Evolutionary conservation across 2,329 filamentous ascomycete species (phyloP).

Genomic region (Verticillium dahliae): DNA sequence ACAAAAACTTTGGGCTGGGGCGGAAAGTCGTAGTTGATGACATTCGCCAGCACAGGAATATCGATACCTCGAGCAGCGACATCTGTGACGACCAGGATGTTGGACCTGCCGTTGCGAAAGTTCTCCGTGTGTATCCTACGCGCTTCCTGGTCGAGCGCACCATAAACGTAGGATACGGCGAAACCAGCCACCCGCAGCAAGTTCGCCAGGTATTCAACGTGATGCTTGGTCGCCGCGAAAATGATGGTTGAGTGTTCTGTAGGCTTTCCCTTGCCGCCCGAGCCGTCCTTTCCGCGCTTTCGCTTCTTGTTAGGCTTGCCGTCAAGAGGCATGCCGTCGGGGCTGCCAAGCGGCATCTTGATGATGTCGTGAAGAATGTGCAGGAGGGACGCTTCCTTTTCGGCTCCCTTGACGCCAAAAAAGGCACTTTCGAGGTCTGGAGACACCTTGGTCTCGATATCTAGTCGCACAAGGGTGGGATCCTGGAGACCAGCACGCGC

Average conservation of each 20-base stretch:
- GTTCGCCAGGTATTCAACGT: constrained; percentile 85
- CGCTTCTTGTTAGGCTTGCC: constrained; percentile 59
- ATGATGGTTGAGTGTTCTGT: constrained; percentile 91
- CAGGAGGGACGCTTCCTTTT: constrained; percentile 88
- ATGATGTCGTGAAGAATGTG: constrained; percentile 89
- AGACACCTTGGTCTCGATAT: constrained; percentile 93
- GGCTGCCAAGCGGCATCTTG: constrained; percentile 71
- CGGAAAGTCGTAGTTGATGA: constrained; percentile 98
- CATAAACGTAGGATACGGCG: constrained; percentile 89
- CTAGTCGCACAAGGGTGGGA: constrained; percentile 80
- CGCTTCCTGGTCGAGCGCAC: constrained; percentile 88
- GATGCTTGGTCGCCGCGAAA: constrained; percentile 92
- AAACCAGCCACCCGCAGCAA: constrained; percentile 80
- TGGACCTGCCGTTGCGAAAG: constrained; percentile 76
- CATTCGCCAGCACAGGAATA: constrained; percentile 91
- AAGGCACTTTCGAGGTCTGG: constrained; percentile 94
- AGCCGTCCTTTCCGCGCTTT: constrained; percentile 52
- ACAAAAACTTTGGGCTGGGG: constrained; percentile 96
- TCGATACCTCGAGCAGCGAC: constrained; percentile 96
- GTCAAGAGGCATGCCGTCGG: constrained; percentile 39
- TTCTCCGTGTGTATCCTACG: constrained; percentile 87
- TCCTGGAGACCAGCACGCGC: constrained; percentile 90
- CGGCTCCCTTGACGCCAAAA: constrained; percentile 84
- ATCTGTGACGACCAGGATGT: constrained; percentile 93
- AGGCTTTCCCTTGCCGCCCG: constrained; percentile 59